Percentiles rank a stretch among this genome's conserved stretches.
These are phyloP conservation scores for Cardamine occulta DNA, from an alignment of 345 rosid genomes.

Conservation along the genomic window DNA sequence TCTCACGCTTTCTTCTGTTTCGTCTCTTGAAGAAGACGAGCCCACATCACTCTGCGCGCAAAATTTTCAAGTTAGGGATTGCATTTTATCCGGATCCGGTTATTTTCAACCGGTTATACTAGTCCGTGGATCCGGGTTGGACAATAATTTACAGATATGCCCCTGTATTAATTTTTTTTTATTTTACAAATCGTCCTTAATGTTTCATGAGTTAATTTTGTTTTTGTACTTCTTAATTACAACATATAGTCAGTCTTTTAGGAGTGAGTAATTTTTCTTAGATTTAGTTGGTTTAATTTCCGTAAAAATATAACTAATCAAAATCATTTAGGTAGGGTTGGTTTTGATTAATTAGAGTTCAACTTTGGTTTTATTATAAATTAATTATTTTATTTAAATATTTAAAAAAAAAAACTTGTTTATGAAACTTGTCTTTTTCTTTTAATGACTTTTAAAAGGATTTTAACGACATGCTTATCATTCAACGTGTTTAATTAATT, in stretches of 20 bases:
- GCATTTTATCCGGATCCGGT: too few species aligned
- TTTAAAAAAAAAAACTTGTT: too few species aligned
- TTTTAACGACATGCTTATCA: neutral
- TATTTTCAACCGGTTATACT: neutral
- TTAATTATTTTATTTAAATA: neutral
- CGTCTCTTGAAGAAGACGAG: neutral
- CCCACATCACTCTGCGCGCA: neutral
- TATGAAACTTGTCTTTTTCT: neutral
- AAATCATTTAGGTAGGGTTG: neutral
- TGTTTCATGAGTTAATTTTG: neutral
- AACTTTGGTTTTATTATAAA: neutral
- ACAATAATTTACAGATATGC: neutral
- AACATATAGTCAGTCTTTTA: neutral
- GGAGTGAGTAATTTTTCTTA: too few species aligned
- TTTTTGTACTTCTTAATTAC: neutral
- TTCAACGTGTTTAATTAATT: neutral
- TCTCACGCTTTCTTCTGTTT: neutral
- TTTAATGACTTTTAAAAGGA: neutral
- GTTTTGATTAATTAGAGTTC: neutral
- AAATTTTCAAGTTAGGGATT: neutral
- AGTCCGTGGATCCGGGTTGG: constrained; percentile 11
- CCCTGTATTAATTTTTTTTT: neutral
- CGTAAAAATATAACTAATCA: neutral
- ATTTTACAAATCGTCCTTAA: neutral
- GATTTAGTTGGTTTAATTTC: neutral